Evolutionary conservation across 2,329 filamentous ascomycete species (phyloP), one percentile per base, ranked within the genome.

Genomic region (Trichoderma atrobrunneum): DNA sequence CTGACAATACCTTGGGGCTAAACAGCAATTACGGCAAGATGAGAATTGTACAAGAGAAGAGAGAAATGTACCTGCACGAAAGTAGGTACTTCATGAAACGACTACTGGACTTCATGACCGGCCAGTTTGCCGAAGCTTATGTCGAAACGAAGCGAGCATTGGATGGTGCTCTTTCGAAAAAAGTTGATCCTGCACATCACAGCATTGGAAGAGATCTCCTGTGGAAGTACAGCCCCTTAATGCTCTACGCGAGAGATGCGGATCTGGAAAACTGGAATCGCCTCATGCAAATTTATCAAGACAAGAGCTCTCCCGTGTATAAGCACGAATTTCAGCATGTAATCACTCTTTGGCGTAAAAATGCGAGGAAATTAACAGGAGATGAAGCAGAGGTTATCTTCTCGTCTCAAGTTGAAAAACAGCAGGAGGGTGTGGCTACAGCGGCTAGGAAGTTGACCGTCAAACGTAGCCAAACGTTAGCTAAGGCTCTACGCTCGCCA

Each of bases 11-110:
- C 14, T 81, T 82, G 30, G 85, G 86, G 5, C 88, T 92, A 48
- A 90, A 92, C 76, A 91, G 88, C 66, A 92, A 94, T 77, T 94
- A 92, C 74, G 93, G 93, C 39, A 92, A 93, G 76, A 98, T 99
- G 95, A 91, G 93, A 70, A 95, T 97, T 54, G 89, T 99, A 30
- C 93, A 94, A 76, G 94, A 98, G 81, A 98, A 97, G 87, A 96
- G 94, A 80, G 92, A 97, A 74, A 91, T 93, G 79, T 99, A 98
- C 78, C 86, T 91, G 71, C 86, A 90, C 16, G 93, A 97, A 79
- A 94, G 91, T 75, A 84, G 87, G 26, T 83, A 88, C 68, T 98
- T 98, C 79, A 87, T 97, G 77, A 89, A 91, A 73, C 89, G 95
- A 61, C 85, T 98, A 16, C 90, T 92, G 74, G 91, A 93, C 67